phyloP scores from a whole-genome alignment of 106 monocot species.

The Narthecium ossifragum region DNA sequence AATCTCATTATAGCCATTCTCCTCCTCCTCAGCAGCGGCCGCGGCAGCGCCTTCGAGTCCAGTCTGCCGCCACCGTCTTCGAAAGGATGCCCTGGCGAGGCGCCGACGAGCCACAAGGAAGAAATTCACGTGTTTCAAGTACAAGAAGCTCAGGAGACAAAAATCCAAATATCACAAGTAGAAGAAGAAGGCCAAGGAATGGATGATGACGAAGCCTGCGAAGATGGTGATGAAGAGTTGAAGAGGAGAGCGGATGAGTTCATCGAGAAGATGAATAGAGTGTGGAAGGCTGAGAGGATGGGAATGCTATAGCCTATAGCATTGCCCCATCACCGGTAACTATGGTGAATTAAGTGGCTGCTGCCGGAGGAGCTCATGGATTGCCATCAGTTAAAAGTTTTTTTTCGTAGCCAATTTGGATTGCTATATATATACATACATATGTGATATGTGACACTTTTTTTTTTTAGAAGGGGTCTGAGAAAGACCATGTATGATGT shows the following conservation, averaged over 20 bases:
- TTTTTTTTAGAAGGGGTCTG: too few relatives aligned
- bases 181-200: background rate
- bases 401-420: too few relatives aligned
- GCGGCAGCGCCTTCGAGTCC: background rate
- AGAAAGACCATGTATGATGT: too few relatives aligned
- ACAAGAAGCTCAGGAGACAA: background rate
- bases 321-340: too few relatives aligned
- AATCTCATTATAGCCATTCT: conserved; percentile 22
- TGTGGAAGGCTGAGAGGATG: conserved; percentile 25
- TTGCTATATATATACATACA: too few relatives aligned
- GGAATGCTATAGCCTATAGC: too few relatives aligned
- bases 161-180: background rate
- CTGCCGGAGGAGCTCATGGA: too few relatives aligned
- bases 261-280: conserved; percentile 32
- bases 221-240: conserved; percentile 11
- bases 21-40: conserved; percentile 6
- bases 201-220: background rate
- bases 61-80: background rate
- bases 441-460: too few relatives aligned
- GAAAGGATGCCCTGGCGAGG: background rate
- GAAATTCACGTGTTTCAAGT: background rate
- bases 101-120: too few relatives aligned
- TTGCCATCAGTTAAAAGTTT: too few relatives aligned
- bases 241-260: conserved; percentile 25
- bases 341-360: too few relatives aligned